Evolutionary conservation across 176 grass and related monocot genomes (phyloP).

Genomic region (Carex scoparia): DNA sequence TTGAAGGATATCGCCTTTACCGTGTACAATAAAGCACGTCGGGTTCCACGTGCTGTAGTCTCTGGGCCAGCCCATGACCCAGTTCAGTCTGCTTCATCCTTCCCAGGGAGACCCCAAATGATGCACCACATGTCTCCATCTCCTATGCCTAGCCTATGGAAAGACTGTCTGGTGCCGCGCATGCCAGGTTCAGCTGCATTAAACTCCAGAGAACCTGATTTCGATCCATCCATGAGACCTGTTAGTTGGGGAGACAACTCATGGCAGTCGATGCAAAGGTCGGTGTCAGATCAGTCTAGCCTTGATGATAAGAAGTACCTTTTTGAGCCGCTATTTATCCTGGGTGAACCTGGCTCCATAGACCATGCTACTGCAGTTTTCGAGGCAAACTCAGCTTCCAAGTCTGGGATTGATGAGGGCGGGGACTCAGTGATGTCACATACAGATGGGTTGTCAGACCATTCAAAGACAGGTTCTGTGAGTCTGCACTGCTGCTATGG

Average conservation of each 20-base stretch:
- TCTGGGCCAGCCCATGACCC: constrained; percentile 36
- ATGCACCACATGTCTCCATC: constrained; percentile 64
- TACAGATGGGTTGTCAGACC: neutral
- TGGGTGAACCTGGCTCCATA: constrained; percentile 72
- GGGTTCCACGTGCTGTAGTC: constrained; percentile 50
- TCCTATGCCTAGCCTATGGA: constrained; percentile 73
- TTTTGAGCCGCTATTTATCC: constrained; percentile 93
- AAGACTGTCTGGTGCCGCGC: constrained; percentile 77
- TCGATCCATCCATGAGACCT: constrained; percentile 76
- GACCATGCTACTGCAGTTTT: constrained; percentile 41
- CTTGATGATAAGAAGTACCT: constrained; percentile 82
- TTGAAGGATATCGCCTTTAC: constrained; percentile 98
- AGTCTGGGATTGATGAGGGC: constrained; percentile 56
- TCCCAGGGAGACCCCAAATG: constrained; percentile 70
- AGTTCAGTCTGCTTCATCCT: constrained; percentile 59
- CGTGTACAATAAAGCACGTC: constrained; percentile 85
- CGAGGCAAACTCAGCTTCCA: constrained; percentile 48
- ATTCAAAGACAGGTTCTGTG: constrained; percentile 46
- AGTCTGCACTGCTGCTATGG: constrained; percentile 97
- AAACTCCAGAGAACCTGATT: constrained; percentile 65
- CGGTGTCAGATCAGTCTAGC: constrained; percentile 53
- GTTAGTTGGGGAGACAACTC: constrained; percentile 70
- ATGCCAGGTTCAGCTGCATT: constrained; percentile 62
- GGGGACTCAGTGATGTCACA: constrained; percentile 1
- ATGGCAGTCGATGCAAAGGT: constrained; percentile 63